Evolutionary conservation across 352 stramenopile species (phyloP), one percentile per base, ranked within the genome.

Genomic region (Globisporangium viniferum): DNA sequence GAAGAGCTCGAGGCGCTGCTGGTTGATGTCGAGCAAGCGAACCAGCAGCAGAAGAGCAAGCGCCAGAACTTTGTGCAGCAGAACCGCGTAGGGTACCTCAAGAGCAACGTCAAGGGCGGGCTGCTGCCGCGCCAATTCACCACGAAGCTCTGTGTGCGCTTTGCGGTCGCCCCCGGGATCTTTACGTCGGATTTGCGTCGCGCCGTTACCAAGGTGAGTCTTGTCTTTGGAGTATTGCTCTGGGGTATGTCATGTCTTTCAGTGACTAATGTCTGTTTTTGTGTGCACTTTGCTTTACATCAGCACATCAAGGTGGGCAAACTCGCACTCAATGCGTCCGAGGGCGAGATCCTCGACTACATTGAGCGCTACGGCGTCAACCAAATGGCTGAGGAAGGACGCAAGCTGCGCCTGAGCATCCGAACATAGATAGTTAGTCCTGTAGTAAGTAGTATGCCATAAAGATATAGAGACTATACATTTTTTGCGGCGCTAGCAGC

Each of bases 121-220:
- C 64, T 91, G 35, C 63, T 95, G 14, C 87, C 88, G 7, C 82
- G 79, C 8, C 85, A 92, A 66, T 94, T 95, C 59, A 85, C 84
- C 0, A 95, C 88, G 12, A 91, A 89, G 67, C 73, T 95, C 27
- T 92, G 86, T 56, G 82, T 93, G 41, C 82, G 79, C 20, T 93
- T 86, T 66, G 72, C 68, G 8, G 78, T 94, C 20, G 80, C 86
- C 0, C 85, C 88, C 1, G 88, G 88, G 14, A 91, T 91, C 59
- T 93, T 90, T 67, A 91, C 85, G 10, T 81, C 78, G 0, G 83
- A 95, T 65, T 41, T 93, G 36, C 79, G 81, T 48, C 78, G 84
- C 60, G 84, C 73, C 8, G 72, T 94, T n/a, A 73, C 81, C 27
- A 68, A 76, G 70, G 86, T 94, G 70, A n/a, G 76, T 73, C 44